Conservation (phyloP, 768 basidiomycete genomes). For the Boletus pseudo-olivaceus region DNA sequence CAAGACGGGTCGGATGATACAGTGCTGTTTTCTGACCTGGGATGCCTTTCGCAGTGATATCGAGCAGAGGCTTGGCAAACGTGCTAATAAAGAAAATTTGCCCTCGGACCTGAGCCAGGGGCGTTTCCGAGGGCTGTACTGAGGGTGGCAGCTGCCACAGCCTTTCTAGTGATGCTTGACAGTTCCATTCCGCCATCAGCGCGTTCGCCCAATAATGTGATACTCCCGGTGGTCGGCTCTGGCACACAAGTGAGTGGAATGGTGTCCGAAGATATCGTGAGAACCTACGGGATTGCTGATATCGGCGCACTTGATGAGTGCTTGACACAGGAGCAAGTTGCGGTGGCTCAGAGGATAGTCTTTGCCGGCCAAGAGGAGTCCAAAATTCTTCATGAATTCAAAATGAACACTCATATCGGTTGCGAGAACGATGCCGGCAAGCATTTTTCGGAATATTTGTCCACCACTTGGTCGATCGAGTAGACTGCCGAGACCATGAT, state of each 20-base stretch:
- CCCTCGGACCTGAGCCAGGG: conserved; percentile 66
- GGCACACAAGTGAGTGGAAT: conserved; percentile 8
- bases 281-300: conserved; percentile 93
- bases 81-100: conserved; percentile 87
- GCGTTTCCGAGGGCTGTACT: conserved; percentile 44
- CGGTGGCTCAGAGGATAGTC: conserved; percentile 42
- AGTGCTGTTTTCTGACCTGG: conserved; percentile 50
- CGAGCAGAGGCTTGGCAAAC: conserved; percentile 82
- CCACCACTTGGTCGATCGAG: conserved; percentile 54
- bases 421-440: conserved; percentile 81
- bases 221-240: conserved; percentile 92
- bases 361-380: conserved; percentile 42
- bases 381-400: conserved; percentile 74
- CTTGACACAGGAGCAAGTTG: conserved; percentile 78
- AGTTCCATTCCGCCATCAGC: conserved; percentile 85
- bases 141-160: conserved; percentile 66
- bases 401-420: conserved; percentile 95
- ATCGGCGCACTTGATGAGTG: conserved; percentile 94
- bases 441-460: conserved; percentile 59
- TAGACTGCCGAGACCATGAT: conserved; percentile 68
- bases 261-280: not conserved
- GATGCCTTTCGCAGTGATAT: conserved; percentile 66
- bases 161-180: conserved; percentile 83
- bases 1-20: not conserved
- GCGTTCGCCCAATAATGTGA: conserved; percentile 92